Evolutionary conservation across 768 basidiomycete species (phyloP), one percentile per base, ranked within the genome.

Genomic region (Floccularia luteovirens): DNA sequence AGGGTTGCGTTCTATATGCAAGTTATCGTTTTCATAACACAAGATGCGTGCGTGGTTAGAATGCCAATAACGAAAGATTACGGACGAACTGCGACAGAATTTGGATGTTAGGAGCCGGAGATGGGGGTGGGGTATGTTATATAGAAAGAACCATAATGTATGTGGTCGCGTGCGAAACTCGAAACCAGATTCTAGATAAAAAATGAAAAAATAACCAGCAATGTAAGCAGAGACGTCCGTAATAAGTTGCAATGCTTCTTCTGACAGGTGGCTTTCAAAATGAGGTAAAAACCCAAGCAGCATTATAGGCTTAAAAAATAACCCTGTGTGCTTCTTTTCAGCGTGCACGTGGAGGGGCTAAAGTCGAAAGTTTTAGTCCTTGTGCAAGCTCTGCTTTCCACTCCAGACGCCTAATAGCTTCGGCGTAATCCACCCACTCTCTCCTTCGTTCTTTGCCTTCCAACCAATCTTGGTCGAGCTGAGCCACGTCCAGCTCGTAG

Each of bases 401-500:
- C 44, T 79, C 72, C 28, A 91, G 57, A 49, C 89, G 67, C 52
- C 70, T 63, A 47, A 77, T 62, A 12, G 89, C 89, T 63, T 90
- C 89, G 32, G 79, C 76, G 52, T 82, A 89, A 60, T 90, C 87
- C 50, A 91, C 87, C 87, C 86, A 90, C 64, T 90, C 89, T 51
- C 89, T 66, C 58, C 68, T 70, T 45, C 89, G 78, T 65, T 91
- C 88, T 48, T 77, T 70, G 52, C 74, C 66, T 59, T 91, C 89
- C 43, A 86, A 64, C 89, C 89, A 91, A 45, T 85, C 79, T 46
- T 75, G 67, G 50, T 90, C 89, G 42, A 91, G 75, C 28, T 64
- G 66, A 12, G 74, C 68, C 35, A 90, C 87, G 61, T 91, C 89
- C 52, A 91, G 74, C 60, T 91, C 89, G 64, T 85, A 91, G 49